phyloP scores from a whole-genome alignment of 768 basidiomycete species.

The Cystofilobasidium capitatum region DNA sequence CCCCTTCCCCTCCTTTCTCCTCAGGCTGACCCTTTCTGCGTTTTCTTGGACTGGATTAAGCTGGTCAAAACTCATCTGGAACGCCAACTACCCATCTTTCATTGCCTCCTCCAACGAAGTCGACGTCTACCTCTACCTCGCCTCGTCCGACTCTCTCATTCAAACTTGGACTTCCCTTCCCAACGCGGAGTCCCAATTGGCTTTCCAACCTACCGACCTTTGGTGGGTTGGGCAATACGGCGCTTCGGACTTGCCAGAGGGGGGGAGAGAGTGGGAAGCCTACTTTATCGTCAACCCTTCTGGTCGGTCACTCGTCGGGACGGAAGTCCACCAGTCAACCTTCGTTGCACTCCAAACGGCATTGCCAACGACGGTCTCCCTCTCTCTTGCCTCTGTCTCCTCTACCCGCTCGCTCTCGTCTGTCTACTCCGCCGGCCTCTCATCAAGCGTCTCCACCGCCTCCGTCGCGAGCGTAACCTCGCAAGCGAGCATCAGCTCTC shows the following conservation, averaged over 20 bases:
- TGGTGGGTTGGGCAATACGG: conserved; percentile 19
- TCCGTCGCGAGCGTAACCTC: not conserved
- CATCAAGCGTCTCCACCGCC: not conserved
- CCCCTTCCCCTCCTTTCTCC: not conserved
- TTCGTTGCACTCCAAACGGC: conserved; percentile 25
- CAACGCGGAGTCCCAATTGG: conserved; percentile 23
- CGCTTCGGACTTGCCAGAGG: not conserved
- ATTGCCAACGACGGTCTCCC: conserved; percentile 1
- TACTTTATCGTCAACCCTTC: conserved; percentile 24
- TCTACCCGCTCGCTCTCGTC: conserved; percentile 17
- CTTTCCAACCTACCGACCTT: conserved; percentile 9
- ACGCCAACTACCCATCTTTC: conserved; percentile 24
- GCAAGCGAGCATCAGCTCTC: conserved; percentile 1
- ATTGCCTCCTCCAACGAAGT: conserved; percentile 21
- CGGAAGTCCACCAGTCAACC: conserved; percentile 21
- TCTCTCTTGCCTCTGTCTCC: conserved; percentile 5
- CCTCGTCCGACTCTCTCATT: conserved; percentile 11
- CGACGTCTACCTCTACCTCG: conserved; percentile 22
- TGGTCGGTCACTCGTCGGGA: conserved; percentile 11
- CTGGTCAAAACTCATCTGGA: conserved; percentile 10
- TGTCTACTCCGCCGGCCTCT: not conserved
- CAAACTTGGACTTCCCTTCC: conserved; percentile 16
- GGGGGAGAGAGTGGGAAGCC: conserved; percentile 7
- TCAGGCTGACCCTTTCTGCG: not conserved
- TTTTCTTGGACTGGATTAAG: too few relatives aligned